Evolutionary conservation across 139 green algal species (phyloP).

Genomic region (Astrephomene gubernaculifera): DNA sequence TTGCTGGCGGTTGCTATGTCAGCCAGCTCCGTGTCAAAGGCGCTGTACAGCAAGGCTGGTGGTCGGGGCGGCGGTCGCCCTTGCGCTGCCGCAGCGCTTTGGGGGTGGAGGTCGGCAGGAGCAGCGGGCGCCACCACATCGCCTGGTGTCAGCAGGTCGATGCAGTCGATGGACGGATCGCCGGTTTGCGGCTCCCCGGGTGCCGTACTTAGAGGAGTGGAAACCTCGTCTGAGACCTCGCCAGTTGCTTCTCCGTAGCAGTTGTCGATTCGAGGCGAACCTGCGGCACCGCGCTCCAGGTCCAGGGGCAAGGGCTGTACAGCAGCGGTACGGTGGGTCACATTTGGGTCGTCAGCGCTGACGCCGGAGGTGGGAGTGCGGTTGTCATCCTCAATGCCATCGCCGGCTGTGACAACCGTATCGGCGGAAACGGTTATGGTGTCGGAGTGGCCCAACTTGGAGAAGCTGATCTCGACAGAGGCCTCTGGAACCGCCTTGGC

Average conservation of each 20-base stretch:
- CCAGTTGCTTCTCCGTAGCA: too few species aligned
- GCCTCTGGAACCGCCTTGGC: too few species aligned
- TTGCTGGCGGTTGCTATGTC: conserved; percentile 20
- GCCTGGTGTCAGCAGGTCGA: background rate
- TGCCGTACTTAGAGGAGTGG: too few species aligned
- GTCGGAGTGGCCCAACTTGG: background rate
- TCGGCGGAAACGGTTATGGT: background rate
- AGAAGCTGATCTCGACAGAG: background rate
- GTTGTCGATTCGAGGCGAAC: too few species aligned
- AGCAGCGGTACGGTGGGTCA: background rate
- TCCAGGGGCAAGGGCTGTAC: background rate
- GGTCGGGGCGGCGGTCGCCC: background rate
- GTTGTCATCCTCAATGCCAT: background rate
- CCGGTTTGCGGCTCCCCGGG: too few species aligned
- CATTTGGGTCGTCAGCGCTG: background rate
- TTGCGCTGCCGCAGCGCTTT: background rate
- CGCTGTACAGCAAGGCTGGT: conserved; percentile 30
- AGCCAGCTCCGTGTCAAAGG: conserved; percentile 27
- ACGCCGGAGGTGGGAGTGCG: background rate
- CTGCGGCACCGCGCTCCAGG: too few species aligned
- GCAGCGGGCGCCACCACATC: background rate
- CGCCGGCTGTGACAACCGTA: background rate
- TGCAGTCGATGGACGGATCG: background rate
- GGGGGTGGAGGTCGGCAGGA: background rate
- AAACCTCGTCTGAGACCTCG: too few species aligned